These are phyloP conservation scores for Kuraishia ogatae DNA, from an alignment of 805 yeast species.

Conservation along the genomic window DNA sequence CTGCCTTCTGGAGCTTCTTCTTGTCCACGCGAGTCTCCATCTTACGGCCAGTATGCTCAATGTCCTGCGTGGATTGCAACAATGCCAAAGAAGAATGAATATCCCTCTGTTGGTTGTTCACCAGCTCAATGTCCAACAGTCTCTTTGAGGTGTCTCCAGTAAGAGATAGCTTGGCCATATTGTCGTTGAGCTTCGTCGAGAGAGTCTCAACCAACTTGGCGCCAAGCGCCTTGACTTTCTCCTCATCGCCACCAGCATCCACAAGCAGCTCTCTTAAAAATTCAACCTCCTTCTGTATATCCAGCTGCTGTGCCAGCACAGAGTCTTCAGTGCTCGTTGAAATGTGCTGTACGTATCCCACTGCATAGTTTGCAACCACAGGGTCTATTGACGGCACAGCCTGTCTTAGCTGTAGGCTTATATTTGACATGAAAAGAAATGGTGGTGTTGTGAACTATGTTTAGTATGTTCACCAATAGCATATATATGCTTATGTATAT, in stretches of 20 bases:
- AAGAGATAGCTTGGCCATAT: slow-evolving; percentile 63
- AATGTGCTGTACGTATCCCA: slow-evolving; percentile 82
- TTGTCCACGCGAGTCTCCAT: slow-evolving; percentile 93
- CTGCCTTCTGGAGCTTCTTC: slow-evolving; percentile 95
- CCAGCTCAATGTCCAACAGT: slow-evolving; percentile 68
- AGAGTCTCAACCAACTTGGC: slow-evolving; percentile 38
- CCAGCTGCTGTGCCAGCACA: slow-evolving; percentile 65
- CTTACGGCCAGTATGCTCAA: slow-evolving; percentile 85
- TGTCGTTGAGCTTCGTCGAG: slow-evolving; percentile 47
- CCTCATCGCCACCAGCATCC: slow-evolving; percentile 75
- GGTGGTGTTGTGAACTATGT: too few relatives aligned
- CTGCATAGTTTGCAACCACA: slow-evolving; percentile 81
- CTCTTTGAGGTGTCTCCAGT: slow-evolving; percentile 88
- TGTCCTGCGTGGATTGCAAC: slow-evolving; percentile 71
- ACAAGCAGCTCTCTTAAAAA: slow-evolving; percentile 58
- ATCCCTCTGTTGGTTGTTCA: slow-evolving; percentile 63
- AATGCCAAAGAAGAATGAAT: slow-evolving; percentile 68
- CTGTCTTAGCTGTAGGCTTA: slow-evolving; percentile 58
- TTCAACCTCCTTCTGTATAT: slow-evolving; percentile 56
- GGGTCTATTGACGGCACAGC: slow-evolving; percentile 85
- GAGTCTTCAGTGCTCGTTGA: slow-evolving; percentile 74
- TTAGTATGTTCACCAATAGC: too few relatives aligned
- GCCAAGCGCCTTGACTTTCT: slow-evolving; percentile 43
- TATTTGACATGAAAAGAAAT: slow-evolving; percentile 20
- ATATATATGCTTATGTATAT: not conserved